Conservation (phyloP, 1,284 basidiomycete species). For the Heliocybe sulcata region DNA sequence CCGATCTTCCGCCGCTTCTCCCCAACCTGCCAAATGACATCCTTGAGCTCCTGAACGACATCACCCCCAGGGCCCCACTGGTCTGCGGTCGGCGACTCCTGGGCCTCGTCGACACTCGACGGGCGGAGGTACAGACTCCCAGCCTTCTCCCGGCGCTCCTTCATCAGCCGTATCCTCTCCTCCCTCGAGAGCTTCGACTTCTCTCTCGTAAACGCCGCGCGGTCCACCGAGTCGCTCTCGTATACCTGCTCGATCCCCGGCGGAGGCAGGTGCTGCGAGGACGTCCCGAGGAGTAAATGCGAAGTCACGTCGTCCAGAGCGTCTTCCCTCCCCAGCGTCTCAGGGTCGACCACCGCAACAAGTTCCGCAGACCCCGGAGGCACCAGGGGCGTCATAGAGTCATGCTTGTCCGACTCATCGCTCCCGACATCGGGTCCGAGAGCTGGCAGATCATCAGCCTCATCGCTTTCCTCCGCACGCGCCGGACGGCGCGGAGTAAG, state of each 20-base stretch:
- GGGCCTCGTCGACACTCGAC: constrained; percentile 3
- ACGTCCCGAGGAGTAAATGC: constrained; percentile 44
- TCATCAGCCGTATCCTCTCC: constrained; percentile 59
- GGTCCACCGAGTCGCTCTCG: constrained; percentile 49
- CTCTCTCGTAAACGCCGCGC: constrained; percentile 37
- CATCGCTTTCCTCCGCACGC: constrained; percentile 23
- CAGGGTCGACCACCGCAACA: constrained; percentile 6
- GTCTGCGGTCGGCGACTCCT: constrained; percentile 20
- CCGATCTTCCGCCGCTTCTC: constrained; percentile 54
- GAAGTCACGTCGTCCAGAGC: constrained; percentile 45
- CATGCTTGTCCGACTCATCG: constrained; percentile 45
- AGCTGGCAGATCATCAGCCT: constrained; percentile 39
- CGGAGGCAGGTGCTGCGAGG: constrained; percentile 45
- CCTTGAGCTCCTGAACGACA: constrained; percentile 76
- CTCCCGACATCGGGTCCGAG: constrained; percentile 42
- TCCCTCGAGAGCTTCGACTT: constrained; percentile 60
- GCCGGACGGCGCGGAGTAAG: constrained; percentile 34
- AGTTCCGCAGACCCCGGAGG: constrained; percentile 5
- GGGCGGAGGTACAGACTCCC: constrained; percentile 12
- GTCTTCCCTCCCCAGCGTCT: constrained; percentile 8
- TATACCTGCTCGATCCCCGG: constrained; percentile 71
- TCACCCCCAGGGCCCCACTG: constrained; percentile 70
- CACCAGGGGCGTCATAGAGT: constrained; percentile 20
- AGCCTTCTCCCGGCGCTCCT: constrained; percentile 42
- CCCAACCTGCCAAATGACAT: constrained; percentile 78